Evolutionary conservation across 306 rosid genomes (phyloP), one percentile per base, ranked within the genome.

Genomic region (Inga oerstediana): DNA sequence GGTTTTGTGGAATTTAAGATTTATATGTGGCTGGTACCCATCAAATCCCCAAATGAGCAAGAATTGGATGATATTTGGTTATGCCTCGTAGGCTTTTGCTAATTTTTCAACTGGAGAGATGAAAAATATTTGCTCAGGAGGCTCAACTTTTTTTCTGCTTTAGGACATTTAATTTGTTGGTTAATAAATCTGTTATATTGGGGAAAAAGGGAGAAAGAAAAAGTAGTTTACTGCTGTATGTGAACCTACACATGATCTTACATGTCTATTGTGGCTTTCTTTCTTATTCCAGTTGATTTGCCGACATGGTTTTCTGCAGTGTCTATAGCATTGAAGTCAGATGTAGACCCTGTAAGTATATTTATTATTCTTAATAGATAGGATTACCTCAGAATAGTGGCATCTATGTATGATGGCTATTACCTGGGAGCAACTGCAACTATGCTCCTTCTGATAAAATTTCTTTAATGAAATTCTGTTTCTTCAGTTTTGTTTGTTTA

Each of bases 291-390:
- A 97, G 99, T 97, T 88, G 98, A 97, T 82, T 83, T 94, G 89
- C 99, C 97, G 3, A 88, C 92, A 37, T 92, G 95, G 97, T 97
- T 97, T 88, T 94, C 98, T 24, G 88, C 95, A 11, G 82, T 96
- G 87, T 91, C 97, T 58, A 80, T 94, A 84, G 84, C 88, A 58
- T 83, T 97, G 93, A 87, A 58, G 81, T 94, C 99, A 8, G 91
- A 91, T 79, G 93, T 89, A 80, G 89, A 94, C 84, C 91, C 88
- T 72, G 99, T 97, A 91, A 97, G 98, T 92, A 80, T 83, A 15
- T 79, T 27, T 68, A 5, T 4, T 62, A 45, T 71, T 86, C 72
- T 66, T 22, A 79, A 48, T n/a, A 44, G 56, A 80, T 74, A 71
- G 68, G 66, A 59, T 81, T 79, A 68, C 70, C 66, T 74, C 20